Base-by-base conservation (phyloP, 768 basidiomycete species). In the Dacryopinax spathularia region DNA sequence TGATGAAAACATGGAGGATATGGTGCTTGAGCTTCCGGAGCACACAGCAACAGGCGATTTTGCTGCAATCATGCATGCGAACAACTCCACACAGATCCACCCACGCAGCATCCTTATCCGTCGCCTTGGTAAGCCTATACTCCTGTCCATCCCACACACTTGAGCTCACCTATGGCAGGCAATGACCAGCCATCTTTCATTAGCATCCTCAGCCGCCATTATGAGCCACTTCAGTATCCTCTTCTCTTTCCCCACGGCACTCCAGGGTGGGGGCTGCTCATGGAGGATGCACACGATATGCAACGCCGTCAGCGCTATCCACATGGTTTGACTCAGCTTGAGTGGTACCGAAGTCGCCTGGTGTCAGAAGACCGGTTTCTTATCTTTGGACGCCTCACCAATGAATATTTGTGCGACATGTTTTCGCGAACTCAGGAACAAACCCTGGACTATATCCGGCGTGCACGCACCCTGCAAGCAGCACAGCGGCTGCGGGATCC, bases 381-480 rank as follows among this genome's bases (percentile, higher is more conserved):
- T n/a, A 6, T 9, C 22, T 48, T 63, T 16, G 44, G 62, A 12
- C 25, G 62, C 9, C 44, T 63, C 25, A 33, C 43, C 6, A 60
- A 43, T 43, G 62, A 63, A 29, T 63, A 43, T n/a, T 16, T 56
- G 13, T 63, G 62, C 34, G 62, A 63, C 33, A 63, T 63, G 62
- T 63, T 34, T 33, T 63, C 43, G 6, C 44, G 62, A 7, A 33
- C 34, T 10, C 27, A 48, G 16, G 62, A 63, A 18, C 43, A 63
- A 60, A 6, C 13, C 29, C 62, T 63, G 29, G 13, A 25, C 7
- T 63, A 34, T 27, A 44, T 63, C 6, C 13, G 27, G 10, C 12
- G 18, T 9, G 62, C 25, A 10, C n/a, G n/a, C n/a, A n/a, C n/a
- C n/a, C n/a, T 18, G 68, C 75, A 0, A 44, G 43, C 43, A 44